These are phyloP conservation scores for Talaromyces pinophilus DNA, from an alignment of 2,329 filamentous ascomycete genomes.

Conservation along the genomic window DNA sequence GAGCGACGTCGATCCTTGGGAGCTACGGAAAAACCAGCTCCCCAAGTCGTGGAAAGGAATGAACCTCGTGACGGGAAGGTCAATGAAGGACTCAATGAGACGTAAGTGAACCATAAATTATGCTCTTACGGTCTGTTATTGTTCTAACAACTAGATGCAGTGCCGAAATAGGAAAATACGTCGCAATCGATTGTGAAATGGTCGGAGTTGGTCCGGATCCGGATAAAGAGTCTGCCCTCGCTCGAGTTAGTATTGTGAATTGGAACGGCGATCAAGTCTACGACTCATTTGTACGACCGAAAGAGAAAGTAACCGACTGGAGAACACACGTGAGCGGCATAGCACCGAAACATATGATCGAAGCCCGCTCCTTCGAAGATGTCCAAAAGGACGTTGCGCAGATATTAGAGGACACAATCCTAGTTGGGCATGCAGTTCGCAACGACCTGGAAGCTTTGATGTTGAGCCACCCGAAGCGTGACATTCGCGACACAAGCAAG, in stretches of 20 bases:
- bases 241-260: slow-evolving; percentile 86
- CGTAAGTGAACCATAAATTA: slow-evolving; percentile 35
- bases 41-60: slow-evolving; percentile 53
- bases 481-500: slow-evolving; percentile 82
- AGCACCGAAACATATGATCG: slow-evolving; percentile 68
- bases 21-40: slow-evolving; percentile 32
- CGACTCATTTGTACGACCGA: slow-evolving; percentile 84
- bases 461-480: slow-evolving; percentile 73
- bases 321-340: slow-evolving; percentile 85
- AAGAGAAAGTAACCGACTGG: slow-evolving; percentile 83
- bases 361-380: slow-evolving; percentile 69
- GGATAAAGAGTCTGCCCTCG: slow-evolving; percentile 71
- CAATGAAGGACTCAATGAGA: slow-evolving; percentile 62
- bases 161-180: slow-evolving; percentile 79
- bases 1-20: slow-evolving; percentile 13
- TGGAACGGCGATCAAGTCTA: slow-evolving; percentile 92
- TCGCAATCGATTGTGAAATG: slow-evolving; percentile 98
- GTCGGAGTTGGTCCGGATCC: slow-evolving; percentile 72
- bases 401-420: slow-evolving; percentile 68
- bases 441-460: slow-evolving; percentile 75
- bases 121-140: slow-evolving; percentile 13
- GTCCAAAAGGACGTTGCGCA: slow-evolving; percentile 72
- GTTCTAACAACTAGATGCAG: slow-evolving; percentile 40
- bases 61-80: slow-evolving; percentile 52
- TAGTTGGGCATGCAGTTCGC: slow-evolving; percentile 81